Evolutionary conservation across 208 protist genomes (phyloP).

Genomic region (Leishmania aethiopica): DNA sequence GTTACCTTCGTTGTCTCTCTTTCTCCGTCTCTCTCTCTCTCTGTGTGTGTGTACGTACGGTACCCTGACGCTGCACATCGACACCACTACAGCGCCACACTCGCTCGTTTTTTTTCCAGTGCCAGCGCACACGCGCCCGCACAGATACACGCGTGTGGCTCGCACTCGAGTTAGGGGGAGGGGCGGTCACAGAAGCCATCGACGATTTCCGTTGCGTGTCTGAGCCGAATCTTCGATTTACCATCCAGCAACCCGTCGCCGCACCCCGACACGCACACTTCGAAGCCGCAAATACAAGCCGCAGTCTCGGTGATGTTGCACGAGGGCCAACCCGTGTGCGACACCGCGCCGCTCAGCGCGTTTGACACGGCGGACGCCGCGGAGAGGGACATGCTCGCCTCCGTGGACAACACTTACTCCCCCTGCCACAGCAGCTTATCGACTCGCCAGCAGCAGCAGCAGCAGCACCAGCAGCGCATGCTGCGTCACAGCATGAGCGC

Average conservation of each 20-base stretch:
- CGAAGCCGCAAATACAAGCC: neutral
- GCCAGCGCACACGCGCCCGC: neutral
- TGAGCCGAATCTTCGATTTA: neutral
- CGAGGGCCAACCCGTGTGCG: neutral
- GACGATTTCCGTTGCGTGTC: neutral
- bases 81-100: neutral
- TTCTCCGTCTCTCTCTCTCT: neutral
- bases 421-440: neutral
- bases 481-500: slow-evolving; percentile 17
- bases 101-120: neutral
- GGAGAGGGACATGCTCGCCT: neutral
- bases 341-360: neutral
- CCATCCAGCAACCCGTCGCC: neutral
- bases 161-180: neutral
- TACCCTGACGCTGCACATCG: neutral
- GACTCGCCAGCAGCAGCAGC: slow-evolving; percentile 9
- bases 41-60: neutral
- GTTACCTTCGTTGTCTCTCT: neutral
- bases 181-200: neutral
- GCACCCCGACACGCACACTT: neutral
- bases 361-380: neutral
- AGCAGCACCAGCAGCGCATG: slow-evolving; percentile 25
- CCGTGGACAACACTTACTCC: neutral
- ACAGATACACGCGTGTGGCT: neutral
- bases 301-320: slow-evolving; percentile 1